Evolutionary conservation across 495 filamentous ascomycete genomes (phyloP).

Genomic region (Lasiosphaeris hirsuta): DNA sequence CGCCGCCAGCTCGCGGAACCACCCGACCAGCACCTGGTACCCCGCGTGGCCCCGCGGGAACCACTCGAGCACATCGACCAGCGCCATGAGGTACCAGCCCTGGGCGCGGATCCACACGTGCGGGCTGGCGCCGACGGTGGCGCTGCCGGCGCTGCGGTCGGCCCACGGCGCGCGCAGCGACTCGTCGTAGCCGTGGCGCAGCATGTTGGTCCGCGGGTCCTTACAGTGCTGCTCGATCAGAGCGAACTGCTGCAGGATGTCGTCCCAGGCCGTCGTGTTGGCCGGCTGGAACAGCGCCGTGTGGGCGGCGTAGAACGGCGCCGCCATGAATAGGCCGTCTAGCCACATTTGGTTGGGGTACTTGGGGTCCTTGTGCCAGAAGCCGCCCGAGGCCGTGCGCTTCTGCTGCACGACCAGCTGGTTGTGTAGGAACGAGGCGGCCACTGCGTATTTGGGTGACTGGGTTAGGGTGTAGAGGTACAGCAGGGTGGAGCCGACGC

Average conservation of each 20-base stretch:
- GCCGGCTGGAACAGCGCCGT: slow-evolving; percentile 38
- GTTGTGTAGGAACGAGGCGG: slow-evolving; percentile 42
- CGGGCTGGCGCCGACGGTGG: slow-evolving; percentile 52
- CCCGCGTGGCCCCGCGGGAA: slow-evolving; percentile 37
- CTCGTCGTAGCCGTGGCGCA: slow-evolving; percentile 60
- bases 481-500: slow-evolving; percentile 47
- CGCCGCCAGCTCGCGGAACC: slow-evolving; percentile 40
- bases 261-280: slow-evolving; percentile 38
- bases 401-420: slow-evolving; percentile 45
- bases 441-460: slow-evolving; percentile 36
- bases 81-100: slow-evolving; percentile 59
- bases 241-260: slow-evolving; percentile 52
- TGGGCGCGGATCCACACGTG: slow-evolving; percentile 56
- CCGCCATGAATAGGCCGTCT: slow-evolving; percentile 53
- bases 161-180: slow-evolving; percentile 54
- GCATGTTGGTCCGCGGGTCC: slow-evolving; percentile 43
- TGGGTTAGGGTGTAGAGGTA: slow-evolving; percentile 40
- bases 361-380: slow-evolving; percentile 48
- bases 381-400: slow-evolving; percentile 47
- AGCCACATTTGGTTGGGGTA: slow-evolving; percentile 59
- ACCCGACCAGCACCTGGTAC: slow-evolving; percentile 30
- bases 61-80: slow-evolving; percentile 53
- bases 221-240: slow-evolving; percentile 51
- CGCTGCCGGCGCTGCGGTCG: slow-evolving; percentile 37
- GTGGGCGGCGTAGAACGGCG: slow-evolving; percentile 49